Evolutionary conservation across 495 filamentous ascomycete genomes (phyloP).

Genomic region (Aspergillus nanangensis): DNA sequence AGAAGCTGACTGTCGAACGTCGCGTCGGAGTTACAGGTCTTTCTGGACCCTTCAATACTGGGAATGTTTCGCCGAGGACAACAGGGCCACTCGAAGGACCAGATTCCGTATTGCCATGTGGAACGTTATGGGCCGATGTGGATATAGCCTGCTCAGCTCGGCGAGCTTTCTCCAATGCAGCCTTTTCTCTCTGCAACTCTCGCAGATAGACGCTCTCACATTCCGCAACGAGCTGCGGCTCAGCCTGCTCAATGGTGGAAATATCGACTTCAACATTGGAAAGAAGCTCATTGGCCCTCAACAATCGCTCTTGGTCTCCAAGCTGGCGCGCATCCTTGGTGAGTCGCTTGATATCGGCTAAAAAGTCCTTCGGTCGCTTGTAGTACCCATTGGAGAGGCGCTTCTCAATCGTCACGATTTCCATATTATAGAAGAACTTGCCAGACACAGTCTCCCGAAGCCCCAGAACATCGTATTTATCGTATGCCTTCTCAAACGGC

Average conservation of each 20-base stretch:
- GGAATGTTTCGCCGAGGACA: constrained; percentile 54
- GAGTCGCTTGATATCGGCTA: constrained; percentile 76
- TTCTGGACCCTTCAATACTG: constrained; percentile 24
- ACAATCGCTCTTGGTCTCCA: constrained; percentile 68
- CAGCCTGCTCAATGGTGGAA: constrained; percentile 56
- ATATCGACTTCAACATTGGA: constrained; percentile 93
- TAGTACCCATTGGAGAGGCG: constrained; percentile 94
- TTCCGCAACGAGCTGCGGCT: constrained; percentile 61
- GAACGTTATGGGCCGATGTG: constrained; percentile 31
- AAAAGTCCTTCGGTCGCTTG: constrained; percentile 79
- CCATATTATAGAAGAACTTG: constrained; percentile 91
- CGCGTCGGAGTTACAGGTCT: constrained; percentile 50
- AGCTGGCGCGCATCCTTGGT: constrained; percentile 74
- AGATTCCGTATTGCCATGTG: constrained; percentile 40
- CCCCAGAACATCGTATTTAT: constrained; percentile 69
- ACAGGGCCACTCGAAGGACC: constrained; percentile 52
- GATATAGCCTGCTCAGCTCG: constrained; percentile 48
- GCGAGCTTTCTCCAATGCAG: constrained; percentile 58
- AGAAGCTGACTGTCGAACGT: constrained; percentile 43
- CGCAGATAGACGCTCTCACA: constrained; percentile 72
- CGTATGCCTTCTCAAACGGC: constrained; percentile 69
- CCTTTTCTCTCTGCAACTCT: constrained; percentile 65
- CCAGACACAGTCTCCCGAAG: constrained; percentile 63
- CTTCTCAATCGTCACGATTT: constrained; percentile 90
- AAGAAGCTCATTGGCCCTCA: constrained; percentile 85